Evolutionary conservation across 805 yeast species (phyloP).

Genomic region (Starmerella cellae): DNA sequence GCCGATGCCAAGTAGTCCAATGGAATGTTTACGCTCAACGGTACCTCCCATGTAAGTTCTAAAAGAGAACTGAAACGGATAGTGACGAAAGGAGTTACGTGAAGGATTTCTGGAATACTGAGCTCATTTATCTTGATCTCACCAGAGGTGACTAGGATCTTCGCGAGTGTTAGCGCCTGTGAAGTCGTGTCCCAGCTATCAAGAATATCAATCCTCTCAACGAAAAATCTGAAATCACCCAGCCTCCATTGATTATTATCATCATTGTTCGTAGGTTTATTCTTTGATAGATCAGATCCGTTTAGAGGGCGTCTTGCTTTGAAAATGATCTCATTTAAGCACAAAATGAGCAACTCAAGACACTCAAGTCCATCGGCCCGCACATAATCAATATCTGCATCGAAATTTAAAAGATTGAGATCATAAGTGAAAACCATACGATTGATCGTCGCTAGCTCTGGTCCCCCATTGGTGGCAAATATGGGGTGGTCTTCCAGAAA

Average conservation of each 20-base stretch:
- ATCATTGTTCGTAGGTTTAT: not conserved
- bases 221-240: not conserved
- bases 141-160: not conserved
- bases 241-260: too few species aligned
- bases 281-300: not conserved
- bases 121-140: constrained; percentile 2
- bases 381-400: constrained; percentile 3
- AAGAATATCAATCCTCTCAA: constrained; percentile 4
- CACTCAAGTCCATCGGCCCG: constrained; percentile 8
- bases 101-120: constrained; percentile 10
- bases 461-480: not conserved
- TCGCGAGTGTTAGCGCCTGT: not conserved
- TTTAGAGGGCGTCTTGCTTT: not conserved
- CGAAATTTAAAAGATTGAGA: constrained; percentile 4
- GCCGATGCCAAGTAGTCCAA: not conserved
- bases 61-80: not conserved
- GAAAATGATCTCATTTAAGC: constrained; percentile 5
- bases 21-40: constrained; percentile 5
- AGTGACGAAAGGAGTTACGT: constrained; percentile 11
- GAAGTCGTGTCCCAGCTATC: constrained; percentile 5
- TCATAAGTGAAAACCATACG: constrained; percentile 4
- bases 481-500: not conserved
- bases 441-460: constrained; percentile 8
- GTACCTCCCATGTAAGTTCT: not conserved
- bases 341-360: constrained; percentile 3